These are phyloP conservation scores for Auricularia auricula-judae DNA, from an alignment of 768 basidiomycete species.

Conservation along the genomic window DNA sequence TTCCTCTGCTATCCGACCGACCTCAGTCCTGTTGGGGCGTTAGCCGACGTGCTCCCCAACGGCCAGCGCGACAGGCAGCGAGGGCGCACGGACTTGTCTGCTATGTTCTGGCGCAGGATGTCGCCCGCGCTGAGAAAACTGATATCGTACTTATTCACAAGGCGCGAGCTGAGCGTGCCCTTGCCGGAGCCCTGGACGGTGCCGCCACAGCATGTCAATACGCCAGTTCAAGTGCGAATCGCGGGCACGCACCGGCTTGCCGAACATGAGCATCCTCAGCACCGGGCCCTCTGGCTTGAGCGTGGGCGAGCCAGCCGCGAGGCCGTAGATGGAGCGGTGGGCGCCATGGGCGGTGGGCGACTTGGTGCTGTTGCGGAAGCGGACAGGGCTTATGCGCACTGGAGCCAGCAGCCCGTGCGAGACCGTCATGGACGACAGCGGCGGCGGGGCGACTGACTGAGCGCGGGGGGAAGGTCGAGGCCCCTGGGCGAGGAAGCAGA, in stretches of 20 bases:
- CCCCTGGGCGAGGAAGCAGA: neutral
- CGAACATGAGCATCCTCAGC: constrained; percentile 64
- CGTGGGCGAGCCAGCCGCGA: neutral
- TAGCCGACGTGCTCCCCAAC: neutral
- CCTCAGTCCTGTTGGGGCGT: constrained; percentile 36
- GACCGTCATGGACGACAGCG: neutral
- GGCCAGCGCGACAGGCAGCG: neutral
- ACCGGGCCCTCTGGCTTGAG: neutral
- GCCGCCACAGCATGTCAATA: neutral
- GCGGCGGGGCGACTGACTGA: neutral
- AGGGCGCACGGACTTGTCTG: constrained; percentile 35
- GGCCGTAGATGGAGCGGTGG: neutral
- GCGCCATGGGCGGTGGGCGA: neutral
- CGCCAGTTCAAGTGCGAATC: neutral
- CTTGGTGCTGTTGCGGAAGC: neutral
- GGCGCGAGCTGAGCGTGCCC: constrained; percentile 67
- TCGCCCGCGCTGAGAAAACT: constrained; percentile 74
- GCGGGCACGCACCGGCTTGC: constrained; percentile 47
- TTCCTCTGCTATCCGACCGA: constrained; percentile 64
- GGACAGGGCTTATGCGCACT: neutral
- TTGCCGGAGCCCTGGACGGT: constrained; percentile 27
- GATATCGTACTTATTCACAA: constrained; percentile 75
- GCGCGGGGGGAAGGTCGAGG: neutral
- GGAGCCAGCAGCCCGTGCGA: neutral
- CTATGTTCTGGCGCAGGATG: constrained; percentile 74